Evolutionary conservation across 306 rosid genomes (phyloP).

Genomic region (Fagus crenata): DNA sequence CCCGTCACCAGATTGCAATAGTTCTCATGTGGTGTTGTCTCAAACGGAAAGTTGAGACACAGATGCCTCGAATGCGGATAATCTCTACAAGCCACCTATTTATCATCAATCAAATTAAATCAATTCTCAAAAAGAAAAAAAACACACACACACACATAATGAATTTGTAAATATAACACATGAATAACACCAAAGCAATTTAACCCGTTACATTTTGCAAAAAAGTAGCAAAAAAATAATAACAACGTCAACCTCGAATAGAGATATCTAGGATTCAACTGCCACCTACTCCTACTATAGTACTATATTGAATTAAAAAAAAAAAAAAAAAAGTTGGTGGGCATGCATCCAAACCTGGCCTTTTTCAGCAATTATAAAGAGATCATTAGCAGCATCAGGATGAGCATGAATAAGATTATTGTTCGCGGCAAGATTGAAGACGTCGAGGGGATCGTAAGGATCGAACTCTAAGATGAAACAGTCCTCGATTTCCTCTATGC

Average conservation of each 20-base stretch:
- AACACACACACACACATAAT: background rate
- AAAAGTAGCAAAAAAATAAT: too few species aligned
- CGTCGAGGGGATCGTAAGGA: slow-evolving; percentile 32
- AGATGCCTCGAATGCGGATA: slow-evolving; percentile 74
- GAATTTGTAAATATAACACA: too few species aligned
- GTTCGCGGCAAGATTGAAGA: slow-evolving; percentile 20
- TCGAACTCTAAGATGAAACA: slow-evolving; percentile 73
- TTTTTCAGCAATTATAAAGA: slow-evolving; percentile 49
- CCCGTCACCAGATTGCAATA: slow-evolving; percentile 53
- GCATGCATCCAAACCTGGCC: slow-evolving; percentile 51
- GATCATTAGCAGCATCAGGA: slow-evolving; percentile 23
- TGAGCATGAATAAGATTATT: background rate
- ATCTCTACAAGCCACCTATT: slow-evolving; percentile 70
- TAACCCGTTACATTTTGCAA: too few species aligned
- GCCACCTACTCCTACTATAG: too few species aligned
- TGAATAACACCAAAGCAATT: too few species aligned
- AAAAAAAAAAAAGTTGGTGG: too few species aligned
- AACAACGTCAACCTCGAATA: too few species aligned
- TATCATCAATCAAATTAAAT: slow-evolving; percentile 8
- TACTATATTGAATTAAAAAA: too few species aligned
- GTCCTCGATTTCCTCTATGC: slow-evolving; percentile 57
- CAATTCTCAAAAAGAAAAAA: background rate
- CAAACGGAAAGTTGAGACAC: slow-evolving; percentile 58
- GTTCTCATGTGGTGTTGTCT: slow-evolving; percentile 43
- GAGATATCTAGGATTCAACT: too few species aligned